Evolutionary conservation across 495 filamentous ascomycete species (phyloP), one percentile per base, ranked within the genome.

Genomic region (Aspergillus haitiensis): DNA sequence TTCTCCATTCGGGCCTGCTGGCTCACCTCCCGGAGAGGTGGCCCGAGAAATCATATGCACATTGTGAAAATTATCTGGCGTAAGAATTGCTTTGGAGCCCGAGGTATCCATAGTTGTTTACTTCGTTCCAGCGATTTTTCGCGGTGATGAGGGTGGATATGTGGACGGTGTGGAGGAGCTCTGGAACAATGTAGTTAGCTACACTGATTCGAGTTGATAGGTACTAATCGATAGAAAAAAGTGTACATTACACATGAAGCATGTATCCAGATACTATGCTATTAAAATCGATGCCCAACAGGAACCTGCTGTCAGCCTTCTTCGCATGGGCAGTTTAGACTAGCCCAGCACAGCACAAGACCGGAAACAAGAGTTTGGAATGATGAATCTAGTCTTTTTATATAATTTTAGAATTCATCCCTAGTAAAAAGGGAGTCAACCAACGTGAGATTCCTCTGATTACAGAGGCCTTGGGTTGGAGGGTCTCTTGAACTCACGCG

Each of bases 11-110:
- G 75, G 62, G 49, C 75, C 78, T 47, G 72, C 70, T 68, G 84
- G 82, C 58, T 84, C 84, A 61, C 79, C 84, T 60, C 87, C 87
- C 27, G 88, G 87, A 12, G 86, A 86, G 42, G 86, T 86, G 37
- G 84, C 86, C 60, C 86, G 78, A 49, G 86, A 87, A 46, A 82
- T 74, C 60, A 83, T 81, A 55, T 76, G 71, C 52, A 62, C 75
- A 77, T 80, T 75, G 46, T 74, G 67, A 34, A 79, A 77, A 51
- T 83, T 80, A 27, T 78, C 74, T 32, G 75, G 72, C 34, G 77
- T 78, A 34, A 78, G 66, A 51, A 80, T 75, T 45, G 72, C 64
- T 67, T 76, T 72, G 60, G 65, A 58, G 55, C 60, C 58, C 40
- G 75, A 65, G 58, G 70, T 63, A 62, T 78, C 77, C 77, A 80